Evolutionary conservation across 2,329 filamentous ascomycete species (phyloP), one percentile per base, ranked within the genome.

Genomic region (Colletotrichum lindemuthianum): DNA sequence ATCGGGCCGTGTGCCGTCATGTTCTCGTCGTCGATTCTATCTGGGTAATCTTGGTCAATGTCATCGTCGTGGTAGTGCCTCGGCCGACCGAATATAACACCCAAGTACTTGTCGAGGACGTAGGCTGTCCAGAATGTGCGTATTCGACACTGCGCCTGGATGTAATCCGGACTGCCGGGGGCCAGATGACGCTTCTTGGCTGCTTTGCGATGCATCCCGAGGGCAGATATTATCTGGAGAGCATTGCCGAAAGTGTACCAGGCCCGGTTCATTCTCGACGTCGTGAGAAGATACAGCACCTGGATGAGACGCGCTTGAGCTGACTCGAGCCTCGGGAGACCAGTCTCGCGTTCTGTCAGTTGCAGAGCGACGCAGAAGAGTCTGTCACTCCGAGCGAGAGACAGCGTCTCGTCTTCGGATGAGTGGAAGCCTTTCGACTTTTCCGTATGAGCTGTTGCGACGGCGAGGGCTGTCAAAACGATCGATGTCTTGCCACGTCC

Each of bases 121-220:
- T 90, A 90, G 0, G 85, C 82, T 2, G 82, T 83, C 88, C 88
- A 90, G 50, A 90, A 89, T 0, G 84, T 81, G 6, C 87, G 78
- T 60, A 84, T 84, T 0, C 84, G 80, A 47, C 85, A 83, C 60
- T 90, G 85, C 0, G 74, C 72, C 6, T 80, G 74, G 6, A 83
- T 77, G 43, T 82, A 82, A 56, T 85, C 80, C 11, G 63, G 40
- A n/a, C 47, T 51, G 13, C 61, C 55, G 8, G 61, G 24, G 2
- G 49, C 40, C 2, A 58, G 33, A 5, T 66, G 61, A 4, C 61
- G 47, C 6, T 74, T 76, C 49, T 77, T 72, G 3, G 77, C 74
- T 16, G 73, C 71, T 55, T 77, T 76, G 15, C 80, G 73, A 57
- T 81, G 75, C 4, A 68, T 47, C 1, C 83, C 81, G 2, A 85